A percentile compares a stretch with the other conserved stretches of the same genome.
Conservation (phyloP, 352 stramenopile genomes). For the Phytophthora capsici region DNA sequence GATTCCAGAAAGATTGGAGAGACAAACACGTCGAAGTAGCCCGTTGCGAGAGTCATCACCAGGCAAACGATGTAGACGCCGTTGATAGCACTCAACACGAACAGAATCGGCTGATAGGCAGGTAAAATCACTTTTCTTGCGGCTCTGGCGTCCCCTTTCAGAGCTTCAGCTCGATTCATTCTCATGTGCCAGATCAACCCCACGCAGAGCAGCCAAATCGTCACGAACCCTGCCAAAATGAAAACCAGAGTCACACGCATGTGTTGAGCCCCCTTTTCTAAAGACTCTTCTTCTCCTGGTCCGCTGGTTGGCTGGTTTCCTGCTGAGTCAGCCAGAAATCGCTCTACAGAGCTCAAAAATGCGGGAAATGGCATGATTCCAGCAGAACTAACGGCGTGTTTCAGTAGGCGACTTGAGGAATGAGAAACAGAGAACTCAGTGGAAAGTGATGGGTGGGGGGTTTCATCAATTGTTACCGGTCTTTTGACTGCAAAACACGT, state of each 20-base stretch:
- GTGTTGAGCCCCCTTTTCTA: slow-evolving; percentile 15
- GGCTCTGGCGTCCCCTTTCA: slow-evolving; percentile 31
- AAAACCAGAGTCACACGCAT: slow-evolving; percentile 33
- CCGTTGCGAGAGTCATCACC: slow-evolving; percentile 19
- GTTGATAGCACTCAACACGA: slow-evolving; percentile 36
- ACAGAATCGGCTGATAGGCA: slow-evolving; percentile 51
- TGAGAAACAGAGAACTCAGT: too few relatives aligned
- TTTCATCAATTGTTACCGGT: too few relatives aligned
- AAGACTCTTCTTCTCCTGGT: neutral
- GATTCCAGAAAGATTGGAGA: slow-evolving; percentile 29
- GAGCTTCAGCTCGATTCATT: slow-evolving; percentile 35
- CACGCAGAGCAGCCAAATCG: slow-evolving; percentile 49
- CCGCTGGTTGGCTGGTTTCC: neutral
- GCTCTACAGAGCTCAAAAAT: neutral
- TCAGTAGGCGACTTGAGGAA: too few relatives aligned
- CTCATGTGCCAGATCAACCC: slow-evolving; percentile 43
- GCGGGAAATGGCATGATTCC: too few relatives aligned
- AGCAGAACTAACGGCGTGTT: too few relatives aligned
- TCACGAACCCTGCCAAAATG: slow-evolving; percentile 36
- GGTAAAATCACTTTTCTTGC: slow-evolving; percentile 53
- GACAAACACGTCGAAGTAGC: slow-evolving; percentile 25
- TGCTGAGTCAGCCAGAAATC: slow-evolving; percentile 25
- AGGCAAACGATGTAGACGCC: slow-evolving; percentile 37
- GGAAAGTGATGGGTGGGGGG: too few relatives aligned
- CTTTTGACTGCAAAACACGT: too few relatives aligned